phyloP scores from a whole-genome alignment of 116 monocot species.

The Dioscorea cayenensis region DNA sequence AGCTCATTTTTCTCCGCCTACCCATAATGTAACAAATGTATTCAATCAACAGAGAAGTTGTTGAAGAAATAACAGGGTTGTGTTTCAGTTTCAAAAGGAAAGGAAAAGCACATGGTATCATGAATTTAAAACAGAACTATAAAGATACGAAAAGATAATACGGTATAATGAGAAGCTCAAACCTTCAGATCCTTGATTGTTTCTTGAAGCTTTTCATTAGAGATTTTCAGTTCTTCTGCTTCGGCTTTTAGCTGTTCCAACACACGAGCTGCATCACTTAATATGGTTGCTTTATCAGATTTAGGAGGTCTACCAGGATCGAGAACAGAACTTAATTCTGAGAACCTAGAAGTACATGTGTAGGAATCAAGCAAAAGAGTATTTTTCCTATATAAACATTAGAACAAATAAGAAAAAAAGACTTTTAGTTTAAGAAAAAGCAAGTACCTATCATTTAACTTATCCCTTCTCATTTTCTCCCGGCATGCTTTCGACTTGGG shows the following conservation, averaged over 20 bases:
- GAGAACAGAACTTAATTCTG: conserved; percentile 45
- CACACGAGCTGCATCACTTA: conserved; percentile 54
- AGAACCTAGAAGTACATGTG: conserved; percentile 28
- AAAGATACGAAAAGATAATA: background rate
- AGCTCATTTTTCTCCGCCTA: conserved; percentile 64
- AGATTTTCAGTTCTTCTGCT: conserved; percentile 48
- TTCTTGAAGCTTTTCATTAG: conserved; percentile 59
- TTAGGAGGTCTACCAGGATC: conserved; percentile 52
- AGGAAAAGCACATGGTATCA: background rate
- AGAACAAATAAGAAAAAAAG: background rate
- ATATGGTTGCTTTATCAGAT: conserved; percentile 46
- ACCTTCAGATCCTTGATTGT: conserved; percentile 74
- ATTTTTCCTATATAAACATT: background rate
- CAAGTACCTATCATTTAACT: conserved; percentile 8
- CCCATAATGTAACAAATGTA: background rate
- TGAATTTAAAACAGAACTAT: background rate
- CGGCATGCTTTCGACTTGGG: conserved; percentile 13
- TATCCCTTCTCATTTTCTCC: conserved; percentile 9
- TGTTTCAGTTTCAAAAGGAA: background rate
- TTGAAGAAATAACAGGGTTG: background rate
- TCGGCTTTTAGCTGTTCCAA: conserved; percentile 47
- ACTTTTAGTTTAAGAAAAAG: background rate
- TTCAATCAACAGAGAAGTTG: background rate
- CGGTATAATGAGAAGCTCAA: background rate
- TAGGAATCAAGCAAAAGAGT: no score